phyloP scores from a whole-genome alignment of 495 filamentous ascomycete species.

The Symbiotaphrina buchneri region DNA sequence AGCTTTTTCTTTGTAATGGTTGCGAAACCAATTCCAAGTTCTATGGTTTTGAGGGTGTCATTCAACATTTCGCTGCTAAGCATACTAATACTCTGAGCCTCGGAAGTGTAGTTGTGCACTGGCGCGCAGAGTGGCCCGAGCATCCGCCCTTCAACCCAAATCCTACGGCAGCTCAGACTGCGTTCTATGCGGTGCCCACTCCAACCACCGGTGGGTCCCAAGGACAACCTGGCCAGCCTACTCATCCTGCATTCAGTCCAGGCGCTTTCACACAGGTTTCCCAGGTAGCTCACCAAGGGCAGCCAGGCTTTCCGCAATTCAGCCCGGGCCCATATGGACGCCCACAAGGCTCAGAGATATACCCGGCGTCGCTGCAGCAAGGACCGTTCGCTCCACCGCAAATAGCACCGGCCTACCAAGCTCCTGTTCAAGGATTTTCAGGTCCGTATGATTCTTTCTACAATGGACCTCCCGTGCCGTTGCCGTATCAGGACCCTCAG shows the following conservation, averaged over 20 bases:
- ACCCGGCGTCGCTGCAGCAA: slow-evolving; percentile 10
- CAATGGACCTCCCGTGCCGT: not conserved
- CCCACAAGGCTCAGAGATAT: slow-evolving; percentile 15
- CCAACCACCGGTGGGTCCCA: slow-evolving; percentile 1
- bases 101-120: slow-evolving; percentile 47
- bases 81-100: slow-evolving; percentile 44
- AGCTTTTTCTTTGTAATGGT: slow-evolving; percentile 51
- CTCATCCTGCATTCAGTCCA: not conserved
- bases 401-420: slow-evolving; percentile 2
- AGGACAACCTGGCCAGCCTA: too few species aligned
- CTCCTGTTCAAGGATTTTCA: not conserved
- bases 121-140: slow-evolving; percentile 61
- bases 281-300: slow-evolving; percentile 7
- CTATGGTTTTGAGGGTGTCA: slow-evolving; percentile 53
- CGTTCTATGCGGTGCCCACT: slow-evolving; percentile 10
- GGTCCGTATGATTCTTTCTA: not conserved
- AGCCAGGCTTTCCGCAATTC: slow-evolving; percentile 13
- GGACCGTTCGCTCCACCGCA: slow-evolving; percentile 15
- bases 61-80: slow-evolving; percentile 65
- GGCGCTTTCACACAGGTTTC: slow-evolving; percentile 12
- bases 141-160: slow-evolving; percentile 43
- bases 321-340: slow-evolving; percentile 17
- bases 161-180: slow-evolving; percentile 17
- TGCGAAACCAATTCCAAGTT: slow-evolving; percentile 36
- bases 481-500: not conserved